A percentile compares a stretch with the other conserved stretches of the same genome.
Evolutionary conservation across 2,329 filamentous ascomycete genomes (phyloP).

Genomic region (Cladosporium sp.): DNA sequence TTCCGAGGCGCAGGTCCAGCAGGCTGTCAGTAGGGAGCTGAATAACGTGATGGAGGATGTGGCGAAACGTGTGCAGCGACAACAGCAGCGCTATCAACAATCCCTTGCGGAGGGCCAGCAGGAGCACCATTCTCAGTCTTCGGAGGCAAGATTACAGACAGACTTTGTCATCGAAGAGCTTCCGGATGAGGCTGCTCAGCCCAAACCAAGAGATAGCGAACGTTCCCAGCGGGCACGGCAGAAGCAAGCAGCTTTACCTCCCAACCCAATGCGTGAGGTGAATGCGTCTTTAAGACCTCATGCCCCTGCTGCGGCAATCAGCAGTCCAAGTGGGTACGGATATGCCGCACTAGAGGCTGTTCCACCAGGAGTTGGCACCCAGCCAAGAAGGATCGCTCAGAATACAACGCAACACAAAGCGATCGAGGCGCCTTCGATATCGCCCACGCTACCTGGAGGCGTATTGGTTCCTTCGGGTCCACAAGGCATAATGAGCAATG

Average conservation of each 20-base stretch:
- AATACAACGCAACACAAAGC: too few relatives aligned
- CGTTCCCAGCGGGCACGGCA: too few relatives aligned
- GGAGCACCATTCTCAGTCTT: background rate
- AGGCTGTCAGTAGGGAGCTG: slow-evolving; percentile 12
- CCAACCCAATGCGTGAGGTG: too few relatives aligned
- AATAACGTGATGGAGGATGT: slow-evolving; percentile 12
- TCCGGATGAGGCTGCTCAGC: background rate
- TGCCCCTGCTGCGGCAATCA: too few relatives aligned
- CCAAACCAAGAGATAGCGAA: too few relatives aligned
- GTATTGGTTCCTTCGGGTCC: too few relatives aligned
- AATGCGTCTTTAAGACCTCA: too few relatives aligned
- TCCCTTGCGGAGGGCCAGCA: background rate
- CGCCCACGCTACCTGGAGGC: too few relatives aligned
- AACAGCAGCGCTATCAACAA: background rate
- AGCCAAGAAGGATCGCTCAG: too few relatives aligned
- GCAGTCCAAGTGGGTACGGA: background rate
- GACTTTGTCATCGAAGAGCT: slow-evolving; percentile 11
- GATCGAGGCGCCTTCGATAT: too few relatives aligned
- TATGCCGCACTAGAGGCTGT: background rate
- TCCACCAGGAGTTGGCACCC: background rate
- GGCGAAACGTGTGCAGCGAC: background rate
- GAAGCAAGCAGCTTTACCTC: too few relatives aligned
- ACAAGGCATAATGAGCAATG: too few relatives aligned
- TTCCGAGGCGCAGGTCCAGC: slow-evolving; percentile 10
- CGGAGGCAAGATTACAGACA: background rate